These are phyloP conservation scores for Curvularia sp. DNA, from an alignment of 2,329 filamentous ascomycete species.

Conservation along the genomic window DNA sequence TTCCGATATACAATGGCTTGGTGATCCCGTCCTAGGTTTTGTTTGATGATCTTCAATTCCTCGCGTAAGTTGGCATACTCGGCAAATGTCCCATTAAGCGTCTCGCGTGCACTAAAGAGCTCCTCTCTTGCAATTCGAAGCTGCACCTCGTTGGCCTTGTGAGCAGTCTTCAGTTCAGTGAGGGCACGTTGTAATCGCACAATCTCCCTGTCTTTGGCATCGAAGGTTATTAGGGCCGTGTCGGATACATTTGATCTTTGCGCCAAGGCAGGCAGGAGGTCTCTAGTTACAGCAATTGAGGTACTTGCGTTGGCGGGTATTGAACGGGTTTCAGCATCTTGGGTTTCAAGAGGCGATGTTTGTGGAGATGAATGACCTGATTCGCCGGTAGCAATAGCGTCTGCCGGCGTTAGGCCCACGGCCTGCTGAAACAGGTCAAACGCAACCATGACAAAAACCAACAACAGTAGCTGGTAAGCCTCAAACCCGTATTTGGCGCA, in stretches of 20 bases:
- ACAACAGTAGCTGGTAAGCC: conserved; percentile 32
- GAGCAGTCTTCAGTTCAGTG: conserved; percentile 35
- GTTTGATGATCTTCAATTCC: conserved; percentile 42
- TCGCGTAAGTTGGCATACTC: conserved; percentile 41
- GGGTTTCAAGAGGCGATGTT: conserved; percentile 38
- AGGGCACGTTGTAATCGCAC: conserved; percentile 38
- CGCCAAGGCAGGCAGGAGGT: conserved; percentile 7
- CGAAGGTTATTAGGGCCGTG: conserved; percentile 14
- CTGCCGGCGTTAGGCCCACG: conserved; percentile 14
- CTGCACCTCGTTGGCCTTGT: conserved; percentile 38
- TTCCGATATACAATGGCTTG: conserved; percentile 46
- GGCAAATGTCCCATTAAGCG: conserved; percentile 39
- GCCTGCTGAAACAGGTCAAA: conserved; percentile 41
- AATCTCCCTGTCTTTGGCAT: conserved; percentile 38
- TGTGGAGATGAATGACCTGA: conserved; percentile 20
- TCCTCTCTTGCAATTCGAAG: conserved; percentile 33
- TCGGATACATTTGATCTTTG: conserved; percentile 15
- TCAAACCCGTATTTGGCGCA: conserved; percentile 30
- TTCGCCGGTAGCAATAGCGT: conserved; percentile 25
- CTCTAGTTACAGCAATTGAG: conserved; percentile 17
- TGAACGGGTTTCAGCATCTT: conserved; percentile 27
- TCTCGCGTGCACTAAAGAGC: conserved; percentile 38
- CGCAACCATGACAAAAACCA: conserved; percentile 42
- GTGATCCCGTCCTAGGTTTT: conserved; percentile 40
- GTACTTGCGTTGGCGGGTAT: conserved; percentile 28